Conservation (phyloP, 2,329 filamentous ascomycete genomes). For the Colletotrichum zoysiae region DNA sequence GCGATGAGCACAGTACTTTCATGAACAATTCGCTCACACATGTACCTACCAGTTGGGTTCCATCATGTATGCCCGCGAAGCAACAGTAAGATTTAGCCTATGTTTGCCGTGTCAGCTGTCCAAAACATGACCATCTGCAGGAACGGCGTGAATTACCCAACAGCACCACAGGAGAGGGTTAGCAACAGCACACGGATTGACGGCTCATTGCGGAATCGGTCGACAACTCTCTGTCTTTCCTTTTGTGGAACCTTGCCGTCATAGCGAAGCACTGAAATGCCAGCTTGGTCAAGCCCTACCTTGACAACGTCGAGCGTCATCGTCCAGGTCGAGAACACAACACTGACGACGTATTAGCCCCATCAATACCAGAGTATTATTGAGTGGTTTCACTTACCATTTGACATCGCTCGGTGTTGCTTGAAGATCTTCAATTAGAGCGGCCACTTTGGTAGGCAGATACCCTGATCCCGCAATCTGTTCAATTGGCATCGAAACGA, state of each 20-base stretch:
- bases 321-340: conserved; percentile 66
- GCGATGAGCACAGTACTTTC: neutral
- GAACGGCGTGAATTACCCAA: conserved; percentile 54
- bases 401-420: conserved; percentile 48
- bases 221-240: conserved; percentile 55
- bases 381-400: conserved; percentile 47
- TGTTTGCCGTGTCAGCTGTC: conserved; percentile 41
- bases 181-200: conserved; percentile 58
- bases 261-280: conserved; percentile 56
- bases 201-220: conserved; percentile 55
- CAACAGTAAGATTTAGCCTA: conserved; percentile 59
- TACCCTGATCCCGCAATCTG: neutral
- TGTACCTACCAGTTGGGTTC: conserved; percentile 59
- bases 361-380: neutral
- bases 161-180: conserved; percentile 63
- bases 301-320: conserved; percentile 61
- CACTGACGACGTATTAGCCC: conserved; percentile 48
- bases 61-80: conserved; percentile 61
- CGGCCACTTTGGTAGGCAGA: conserved; percentile 51
- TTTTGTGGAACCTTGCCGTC: conserved; percentile 61
- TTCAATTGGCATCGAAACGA: neutral
- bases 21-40: too few species aligned
- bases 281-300: conserved; percentile 51
- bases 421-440: conserved; percentile 51
- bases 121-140: too few species aligned